Base-by-base conservation (phyloP, 148 eudicot genomes). In the Fagopyrum esculentum region DNA sequence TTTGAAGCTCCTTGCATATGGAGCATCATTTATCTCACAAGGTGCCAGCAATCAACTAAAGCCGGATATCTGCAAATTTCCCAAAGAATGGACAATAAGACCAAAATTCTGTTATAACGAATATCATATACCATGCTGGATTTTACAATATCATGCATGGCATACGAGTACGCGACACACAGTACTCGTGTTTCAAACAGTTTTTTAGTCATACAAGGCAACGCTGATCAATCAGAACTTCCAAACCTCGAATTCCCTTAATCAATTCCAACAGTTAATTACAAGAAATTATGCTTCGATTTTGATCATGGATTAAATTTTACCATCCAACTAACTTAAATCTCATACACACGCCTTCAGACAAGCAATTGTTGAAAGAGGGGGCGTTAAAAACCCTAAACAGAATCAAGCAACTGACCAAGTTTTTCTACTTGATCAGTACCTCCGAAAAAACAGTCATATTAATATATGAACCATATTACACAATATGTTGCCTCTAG, bases 1-100 rank as follows among this genome's bases (percentile, higher is more conserved):
- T 81, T 93, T 50, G 85, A 76, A 80, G 89, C 86, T 81, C 95
- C 91, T 83, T 87, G 92, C 78, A 71, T 75, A 77, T 86, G 84
- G 79, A 83, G 85, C 90, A 90, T 92, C 77, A 75, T 87, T 61
- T 43, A 56, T 44, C 22, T 52, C 16, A 40, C 73, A 77, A 72
- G 66, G 46, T 64, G 40, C 4, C 70, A 64, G 70, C 70, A 64
- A 64, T 40, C 69, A 64, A 64, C 70, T 64, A 29, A 15, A 55
- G 59, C 59, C 1, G 66, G 66, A 59, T 22, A 59, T 22, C 69
- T 63, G 45, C 54, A 80, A 80, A 50, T 81, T 45, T 44, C 17
- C 40, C 69, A 55, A 63, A 73, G 6, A n/a, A 3, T n/a, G 19
- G 2, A 55, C 1, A 16, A 55, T 16, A 55, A 55, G 59, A 16